These are phyloP conservation scores for Suillus spraguei DNA, from an alignment of 768 basidiomycete species.

Conservation along the genomic window DNA sequence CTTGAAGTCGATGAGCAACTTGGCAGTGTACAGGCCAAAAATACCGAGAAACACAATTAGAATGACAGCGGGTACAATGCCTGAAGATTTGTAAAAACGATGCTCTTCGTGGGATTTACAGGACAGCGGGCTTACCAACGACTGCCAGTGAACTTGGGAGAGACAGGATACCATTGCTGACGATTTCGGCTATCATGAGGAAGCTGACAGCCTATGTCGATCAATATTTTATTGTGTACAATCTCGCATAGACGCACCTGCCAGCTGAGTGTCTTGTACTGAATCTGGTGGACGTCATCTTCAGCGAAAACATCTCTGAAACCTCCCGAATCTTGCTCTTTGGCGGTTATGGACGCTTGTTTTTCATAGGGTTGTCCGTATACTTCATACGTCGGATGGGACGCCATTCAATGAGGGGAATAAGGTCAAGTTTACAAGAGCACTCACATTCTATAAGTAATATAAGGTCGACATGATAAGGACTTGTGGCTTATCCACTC, in stretches of 20 bases:
- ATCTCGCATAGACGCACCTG: conserved; percentile 34
- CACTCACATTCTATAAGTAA: background rate
- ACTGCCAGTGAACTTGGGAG: conserved; percentile 53
- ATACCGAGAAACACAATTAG: conserved; percentile 54
- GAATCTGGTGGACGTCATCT: conserved; percentile 46
- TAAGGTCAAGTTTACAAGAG: too few relatives aligned
- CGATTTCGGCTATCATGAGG: conserved; percentile 60
- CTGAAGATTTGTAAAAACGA: conserved; percentile 24
- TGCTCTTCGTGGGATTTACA: background rate
- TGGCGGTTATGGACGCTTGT: background rate
- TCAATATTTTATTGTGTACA: background rate
- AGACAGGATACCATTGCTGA: conserved; percentile 58
- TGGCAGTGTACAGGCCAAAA: conserved; percentile 54
- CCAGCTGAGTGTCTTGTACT: conserved; percentile 56
- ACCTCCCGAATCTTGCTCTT: conserved; percentile 6
- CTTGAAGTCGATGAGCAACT: conserved; percentile 58
- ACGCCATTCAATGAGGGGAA: conserved; percentile 1
- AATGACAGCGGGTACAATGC: conserved; percentile 51
- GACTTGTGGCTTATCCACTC: background rate
- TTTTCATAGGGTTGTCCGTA: conserved; percentile 3
- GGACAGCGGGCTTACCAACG: conserved; percentile 39
- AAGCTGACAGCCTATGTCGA: conserved; percentile 45
- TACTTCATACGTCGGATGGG: conserved; percentile 9
- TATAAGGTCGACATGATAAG: background rate
- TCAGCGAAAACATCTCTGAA: conserved; percentile 46